Base-by-base conservation (phyloP, 2,329 filamentous ascomycete species). In the Colletotrichum cordylinicola region DNA sequence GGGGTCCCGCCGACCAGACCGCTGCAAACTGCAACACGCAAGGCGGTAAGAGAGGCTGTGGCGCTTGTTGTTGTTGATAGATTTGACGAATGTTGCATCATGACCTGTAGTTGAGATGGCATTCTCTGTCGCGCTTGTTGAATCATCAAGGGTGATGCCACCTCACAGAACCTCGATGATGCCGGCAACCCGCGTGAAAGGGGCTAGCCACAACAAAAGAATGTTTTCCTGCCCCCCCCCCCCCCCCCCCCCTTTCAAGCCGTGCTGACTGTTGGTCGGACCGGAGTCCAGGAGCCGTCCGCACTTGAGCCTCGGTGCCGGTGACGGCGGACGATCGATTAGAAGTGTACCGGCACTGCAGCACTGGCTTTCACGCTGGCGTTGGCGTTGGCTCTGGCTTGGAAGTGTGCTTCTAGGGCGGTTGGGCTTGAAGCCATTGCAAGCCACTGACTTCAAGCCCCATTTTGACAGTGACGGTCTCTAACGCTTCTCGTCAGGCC, bases 401-500 rank as follows among this genome's bases (percentile, higher is more conserved):
- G 62, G 13, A n/a, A 64, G 35, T 8, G 61, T 21, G 21, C 58
- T 64, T 27, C n/a, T 39, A 64, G 60, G 60, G 61, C 35, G 61
- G 35, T 29, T 64, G 24, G 61, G 55, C 24, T 35, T n/a, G 33
- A 37, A 68, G 56, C 70, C 31, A 69, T 66, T 48, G 39, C 56
- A 69, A 76, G 74, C 74, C 74, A 76, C 74, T 52, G 64, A 73
- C 48, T 60, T 58, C 58, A 65, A 75, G 73, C 70, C 64, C 73
- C 73, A 18, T 65, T 60, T 68, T 68, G 74, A 69, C 70, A 69
- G 74, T 35, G 72, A 75, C 68, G 55, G 24, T 61, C 15, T 61
- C n/a, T 39, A 33, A 74, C 68, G 72, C 67, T 37, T 39, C 43
- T 62, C 61, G 72, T 67, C 69, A 64, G 62, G 33, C 69, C 62